These are phyloP conservation scores for Schwanniomyces pseudopolymorphus DNA, from an alignment of 805 yeast genomes.

Conservation along the genomic window DNA sequence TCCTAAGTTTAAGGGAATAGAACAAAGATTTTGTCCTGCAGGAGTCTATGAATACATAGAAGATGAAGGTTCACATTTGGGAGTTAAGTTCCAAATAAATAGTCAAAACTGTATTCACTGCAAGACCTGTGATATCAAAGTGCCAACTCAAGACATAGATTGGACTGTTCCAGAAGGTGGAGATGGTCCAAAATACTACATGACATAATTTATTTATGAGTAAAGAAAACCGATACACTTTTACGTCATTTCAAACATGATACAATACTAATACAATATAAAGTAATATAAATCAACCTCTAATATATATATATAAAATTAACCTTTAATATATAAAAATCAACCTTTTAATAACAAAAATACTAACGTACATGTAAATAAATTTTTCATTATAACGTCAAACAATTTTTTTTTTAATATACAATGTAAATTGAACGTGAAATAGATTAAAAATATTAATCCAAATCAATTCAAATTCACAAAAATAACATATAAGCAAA, in stretches of 20 bases:
- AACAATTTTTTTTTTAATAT: neutral
- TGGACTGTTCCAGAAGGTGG: constrained; percentile 99
- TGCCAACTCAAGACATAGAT: constrained; percentile 87
- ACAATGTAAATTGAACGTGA: neutral
- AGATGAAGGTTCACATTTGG: constrained; percentile 55
- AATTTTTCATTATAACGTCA: neutral
- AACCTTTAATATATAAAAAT: neutral
- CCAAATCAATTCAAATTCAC: neutral
- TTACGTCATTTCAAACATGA: neutral
- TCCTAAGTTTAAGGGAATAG: constrained; percentile 83
- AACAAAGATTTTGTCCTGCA: constrained; percentile 94
- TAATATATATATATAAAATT: neutral
- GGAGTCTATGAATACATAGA: constrained; percentile 95
- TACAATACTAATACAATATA: neutral
- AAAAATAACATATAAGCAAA: neutral
- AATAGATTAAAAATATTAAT: neutral
- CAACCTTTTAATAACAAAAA: too few relatives aligned
- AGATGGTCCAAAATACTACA: constrained; percentile 94
- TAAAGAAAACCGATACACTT: neutral
- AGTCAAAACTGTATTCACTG: constrained; percentile 98
- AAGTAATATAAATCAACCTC: neutral
- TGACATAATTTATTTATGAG: constrained; percentile 51
- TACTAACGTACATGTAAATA: neutral
- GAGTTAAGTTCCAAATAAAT: constrained; percentile 88
- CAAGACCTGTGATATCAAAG: constrained; percentile 97